phyloP scores from a whole-genome alignment of 2,329 filamentous ascomycete species.

The Colletotrichum gloeosporioides region DNA sequence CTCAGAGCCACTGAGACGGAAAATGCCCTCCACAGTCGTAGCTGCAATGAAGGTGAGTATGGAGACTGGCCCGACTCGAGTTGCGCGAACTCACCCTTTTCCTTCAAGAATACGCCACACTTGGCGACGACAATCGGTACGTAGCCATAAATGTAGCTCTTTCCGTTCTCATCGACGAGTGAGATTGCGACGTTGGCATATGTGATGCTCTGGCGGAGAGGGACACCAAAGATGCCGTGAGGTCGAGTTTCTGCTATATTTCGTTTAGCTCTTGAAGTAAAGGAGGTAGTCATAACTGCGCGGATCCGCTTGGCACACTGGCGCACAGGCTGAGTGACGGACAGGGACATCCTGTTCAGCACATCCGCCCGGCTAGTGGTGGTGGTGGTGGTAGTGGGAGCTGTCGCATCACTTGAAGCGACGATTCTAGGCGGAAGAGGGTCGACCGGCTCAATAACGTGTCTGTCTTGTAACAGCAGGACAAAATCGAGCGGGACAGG shows the following conservation, averaged over 20 bases:
- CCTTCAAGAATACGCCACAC: constrained; percentile 95
- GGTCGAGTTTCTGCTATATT: constrained; percentile 48
- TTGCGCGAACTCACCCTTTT: constrained; percentile 75
- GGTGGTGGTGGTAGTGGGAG: not conserved
- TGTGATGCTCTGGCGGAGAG: constrained; percentile 90
- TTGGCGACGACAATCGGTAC: constrained; percentile 98
- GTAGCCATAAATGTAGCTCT: constrained; percentile 98
- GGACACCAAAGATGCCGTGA: constrained; percentile 91
- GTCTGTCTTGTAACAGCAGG: constrained; percentile 16
- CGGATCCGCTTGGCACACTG: constrained; percentile 13
- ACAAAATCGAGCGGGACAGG: constrained; percentile 6
- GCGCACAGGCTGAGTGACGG: constrained; percentile 15
- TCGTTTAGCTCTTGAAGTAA: constrained; percentile 25
- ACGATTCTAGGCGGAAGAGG: not conserved
- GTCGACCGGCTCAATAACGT: not conserved
- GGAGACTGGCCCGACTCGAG: not conserved
- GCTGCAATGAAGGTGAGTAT: constrained; percentile 58
- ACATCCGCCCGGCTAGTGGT: not conserved
- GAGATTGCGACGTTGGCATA: constrained; percentile 99
- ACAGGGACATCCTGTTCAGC: constrained; percentile 19
- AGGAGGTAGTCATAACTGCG: constrained; percentile 1
- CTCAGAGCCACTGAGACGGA: constrained; percentile 92
- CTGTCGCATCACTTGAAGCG: constrained; percentile 24
- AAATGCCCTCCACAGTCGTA: constrained; percentile 94
- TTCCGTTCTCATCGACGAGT: constrained; percentile 86